Evolutionary conservation across 495 filamentous ascomycete species (phyloP).

Genomic region (Apodospora peruviana): DNA sequence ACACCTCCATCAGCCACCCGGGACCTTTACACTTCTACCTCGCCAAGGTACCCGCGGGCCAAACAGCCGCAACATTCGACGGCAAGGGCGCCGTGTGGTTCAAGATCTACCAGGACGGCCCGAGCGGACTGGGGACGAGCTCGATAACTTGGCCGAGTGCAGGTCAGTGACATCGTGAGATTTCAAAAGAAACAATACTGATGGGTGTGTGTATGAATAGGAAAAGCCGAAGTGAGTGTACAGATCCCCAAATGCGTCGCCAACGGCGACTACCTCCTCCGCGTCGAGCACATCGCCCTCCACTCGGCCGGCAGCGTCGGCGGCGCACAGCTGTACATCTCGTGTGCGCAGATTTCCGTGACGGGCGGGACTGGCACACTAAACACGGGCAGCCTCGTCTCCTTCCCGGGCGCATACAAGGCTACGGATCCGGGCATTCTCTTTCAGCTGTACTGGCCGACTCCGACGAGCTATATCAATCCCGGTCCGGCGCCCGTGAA

Average conservation of each 20-base stretch:
- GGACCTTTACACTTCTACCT: constrained; percentile 42
- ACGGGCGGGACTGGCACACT: constrained; percentile 33
- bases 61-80: constrained; percentile 41
- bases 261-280: constrained; percentile 53
- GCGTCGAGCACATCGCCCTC: constrained; percentile 53
- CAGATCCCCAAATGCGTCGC: constrained; percentile 42
- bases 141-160: constrained; percentile 38
- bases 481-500: constrained; percentile 26
- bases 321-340: constrained; percentile 52
- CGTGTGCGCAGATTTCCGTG: constrained; percentile 41
- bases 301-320: constrained; percentile 37
- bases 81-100: constrained; percentile 47
- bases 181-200: too few species aligned
- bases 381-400: constrained; percentile 30
- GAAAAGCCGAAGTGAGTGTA: constrained; percentile 32
- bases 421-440: constrained; percentile 39
- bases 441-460: constrained; percentile 41
- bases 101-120: constrained; percentile 47
- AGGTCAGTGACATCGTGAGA: constrained; percentile 33
- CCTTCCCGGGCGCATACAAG: constrained; percentile 41
- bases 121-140: constrained; percentile 25
- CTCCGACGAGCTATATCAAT: constrained; percentile 28
- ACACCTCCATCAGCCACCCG: constrained; percentile 20
- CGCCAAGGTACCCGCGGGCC: constrained; percentile 42
- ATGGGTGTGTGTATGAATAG: too few species aligned